Evolutionary conservation across 495 filamentous ascomycete genomes (phyloP).

Genomic region (Neurospora sp.): DNA sequence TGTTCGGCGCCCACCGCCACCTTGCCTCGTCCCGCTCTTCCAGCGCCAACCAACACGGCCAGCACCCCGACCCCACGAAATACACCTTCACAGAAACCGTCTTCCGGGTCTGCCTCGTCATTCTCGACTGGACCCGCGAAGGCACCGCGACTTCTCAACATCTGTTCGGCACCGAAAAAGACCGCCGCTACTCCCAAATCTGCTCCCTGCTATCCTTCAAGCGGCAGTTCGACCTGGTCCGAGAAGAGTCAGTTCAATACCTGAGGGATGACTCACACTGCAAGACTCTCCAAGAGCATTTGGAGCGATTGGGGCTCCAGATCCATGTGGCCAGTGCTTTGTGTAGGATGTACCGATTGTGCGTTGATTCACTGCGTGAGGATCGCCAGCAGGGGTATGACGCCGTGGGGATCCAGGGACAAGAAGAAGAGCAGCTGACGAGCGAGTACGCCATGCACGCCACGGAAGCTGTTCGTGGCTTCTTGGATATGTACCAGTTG

Average conservation of each 20-base stretch:
- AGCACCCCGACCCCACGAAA: neutral
- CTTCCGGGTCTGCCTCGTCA: neutral
- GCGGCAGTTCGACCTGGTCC: neutral
- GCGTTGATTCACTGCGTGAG: neutral
- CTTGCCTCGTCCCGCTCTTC: neutral
- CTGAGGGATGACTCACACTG: neutral
- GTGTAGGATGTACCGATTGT: neutral
- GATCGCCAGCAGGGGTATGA: neutral
- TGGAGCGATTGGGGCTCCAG: neutral
- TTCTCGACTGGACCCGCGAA: slow-evolving; percentile 1
- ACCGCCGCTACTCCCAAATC: neutral
- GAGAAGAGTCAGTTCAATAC: neutral
- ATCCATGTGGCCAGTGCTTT: neutral
- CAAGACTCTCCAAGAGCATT: neutral
- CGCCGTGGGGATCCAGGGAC: neutral
- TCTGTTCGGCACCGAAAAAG: neutral
- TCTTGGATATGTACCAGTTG: slow-evolving; percentile 2
- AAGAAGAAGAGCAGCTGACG: neutral
- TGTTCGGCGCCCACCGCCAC: neutral
- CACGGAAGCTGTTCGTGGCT: neutral
- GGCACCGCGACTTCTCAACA: neutral
- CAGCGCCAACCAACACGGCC: neutral
- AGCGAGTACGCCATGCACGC: neutral
- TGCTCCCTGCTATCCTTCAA: neutral
- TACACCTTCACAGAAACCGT: neutral